phyloP scores from a whole-genome alignment of 768 basidiomycete species.

The Mycena belliarum region DNA sequence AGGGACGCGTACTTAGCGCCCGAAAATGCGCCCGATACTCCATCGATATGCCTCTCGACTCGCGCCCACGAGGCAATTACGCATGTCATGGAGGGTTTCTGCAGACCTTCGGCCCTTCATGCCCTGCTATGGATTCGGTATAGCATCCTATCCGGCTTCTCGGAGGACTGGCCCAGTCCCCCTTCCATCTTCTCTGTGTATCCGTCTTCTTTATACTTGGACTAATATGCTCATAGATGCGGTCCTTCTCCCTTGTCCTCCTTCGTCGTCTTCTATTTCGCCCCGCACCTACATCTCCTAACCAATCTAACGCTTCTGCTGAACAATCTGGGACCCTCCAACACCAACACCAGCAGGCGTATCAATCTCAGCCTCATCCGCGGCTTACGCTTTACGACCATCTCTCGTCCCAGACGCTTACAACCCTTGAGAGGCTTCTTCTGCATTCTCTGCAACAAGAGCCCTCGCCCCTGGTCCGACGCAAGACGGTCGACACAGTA shows the following conservation, averaged over 20 bases:
- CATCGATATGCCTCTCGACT: not conserved
- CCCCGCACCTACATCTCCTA: constrained; percentile 38
- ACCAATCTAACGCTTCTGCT: constrained; percentile 17
- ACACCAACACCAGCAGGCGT: constrained; percentile 21
- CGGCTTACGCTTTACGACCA: constrained; percentile 77
- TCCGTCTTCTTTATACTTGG: not conserved
- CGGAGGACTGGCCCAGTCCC: no score
- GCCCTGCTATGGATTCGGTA: no score
- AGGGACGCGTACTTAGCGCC: not conserved
- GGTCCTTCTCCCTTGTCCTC: constrained; percentile 80
- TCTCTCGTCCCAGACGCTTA: constrained; percentile 63
- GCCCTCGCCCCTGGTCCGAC: constrained; percentile 54
- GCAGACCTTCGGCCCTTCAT: no score
- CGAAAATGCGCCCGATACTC: not conserved
- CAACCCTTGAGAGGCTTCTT: constrained; percentile 70
- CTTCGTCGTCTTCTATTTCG: constrained; percentile 79
- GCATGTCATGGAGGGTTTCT: not conserved
- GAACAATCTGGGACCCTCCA: constrained; percentile 14
- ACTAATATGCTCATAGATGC: constrained; percentile 56
- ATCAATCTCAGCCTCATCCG: constrained; percentile 22
- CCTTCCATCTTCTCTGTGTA: no score
- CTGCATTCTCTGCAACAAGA: constrained; percentile 71
- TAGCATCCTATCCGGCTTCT: no score
- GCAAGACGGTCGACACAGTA: constrained; percentile 73
- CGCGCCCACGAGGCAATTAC: not conserved